phyloP scores from a whole-genome alignment of 257 asterid genomes.

The Euphrasia confusa region DNA sequence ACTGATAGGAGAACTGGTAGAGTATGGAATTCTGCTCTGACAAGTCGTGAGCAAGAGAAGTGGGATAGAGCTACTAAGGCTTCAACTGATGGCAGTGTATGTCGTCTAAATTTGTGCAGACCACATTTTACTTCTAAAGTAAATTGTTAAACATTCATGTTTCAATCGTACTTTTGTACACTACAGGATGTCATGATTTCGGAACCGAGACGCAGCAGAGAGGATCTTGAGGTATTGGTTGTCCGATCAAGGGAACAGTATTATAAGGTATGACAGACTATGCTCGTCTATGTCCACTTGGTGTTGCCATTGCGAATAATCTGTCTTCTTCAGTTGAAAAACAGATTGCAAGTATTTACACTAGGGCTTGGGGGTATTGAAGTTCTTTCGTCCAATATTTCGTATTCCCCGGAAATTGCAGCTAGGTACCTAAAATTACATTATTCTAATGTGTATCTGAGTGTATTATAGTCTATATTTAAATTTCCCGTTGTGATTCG shows the following conservation, averaged over 20 bases:
- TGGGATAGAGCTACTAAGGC: slow-evolving; percentile 89
- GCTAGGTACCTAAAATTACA: slow-evolving; percentile 46
- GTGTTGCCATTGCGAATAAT: neutral
- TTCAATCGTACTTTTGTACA: neutral
- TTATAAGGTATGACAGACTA: slow-evolving; percentile 42
- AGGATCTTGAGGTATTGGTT: slow-evolving; percentile 77
- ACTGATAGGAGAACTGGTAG: slow-evolving; percentile 30
- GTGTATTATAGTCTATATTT: no score
- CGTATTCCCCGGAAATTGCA: slow-evolving; percentile 84
- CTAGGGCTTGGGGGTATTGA: slow-evolving; percentile 79
- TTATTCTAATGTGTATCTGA: no score
- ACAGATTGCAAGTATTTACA: slow-evolving; percentile 68
- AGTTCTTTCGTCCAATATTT: slow-evolving; percentile 59
- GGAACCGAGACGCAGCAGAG: slow-evolving; percentile 60
- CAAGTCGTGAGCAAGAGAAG: slow-evolving; percentile 93
- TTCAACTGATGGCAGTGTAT: slow-evolving; percentile 94
- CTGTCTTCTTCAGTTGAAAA: slow-evolving; percentile 54
- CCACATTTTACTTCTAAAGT: neutral
- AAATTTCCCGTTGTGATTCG: no score
- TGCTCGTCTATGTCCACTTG: neutral
- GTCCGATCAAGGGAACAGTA: slow-evolving; percentile 84
- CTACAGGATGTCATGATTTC: slow-evolving; percentile 76
- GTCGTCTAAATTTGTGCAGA: slow-evolving; percentile 15
- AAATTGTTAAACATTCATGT: neutral
- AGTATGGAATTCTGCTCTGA: slow-evolving; percentile 88